These are phyloP conservation scores for Madurella fahalii DNA, from an alignment of 2,329 filamentous ascomycete species.

Conservation along the genomic window DNA sequence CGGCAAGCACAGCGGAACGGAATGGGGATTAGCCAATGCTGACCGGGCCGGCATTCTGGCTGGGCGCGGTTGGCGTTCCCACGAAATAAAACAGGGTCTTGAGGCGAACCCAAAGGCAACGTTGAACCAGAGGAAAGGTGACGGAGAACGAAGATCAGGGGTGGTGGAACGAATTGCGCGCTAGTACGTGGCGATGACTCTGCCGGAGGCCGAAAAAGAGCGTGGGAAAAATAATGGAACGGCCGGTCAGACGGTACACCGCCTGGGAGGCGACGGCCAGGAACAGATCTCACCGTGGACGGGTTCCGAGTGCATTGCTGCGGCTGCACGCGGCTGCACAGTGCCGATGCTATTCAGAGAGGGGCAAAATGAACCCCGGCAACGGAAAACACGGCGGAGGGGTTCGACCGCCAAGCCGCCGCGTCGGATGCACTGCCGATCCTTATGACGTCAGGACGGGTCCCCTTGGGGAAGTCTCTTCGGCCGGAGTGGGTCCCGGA, in stretches of 20 bases:
- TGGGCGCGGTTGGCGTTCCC: too few relatives aligned
- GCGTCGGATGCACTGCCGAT: constrained; percentile 18
- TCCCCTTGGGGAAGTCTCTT: constrained; percentile 5
- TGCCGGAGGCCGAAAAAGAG: too few relatives aligned
- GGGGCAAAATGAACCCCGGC: neutral
- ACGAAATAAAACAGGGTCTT: too few relatives aligned
- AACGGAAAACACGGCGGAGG: constrained; percentile 6
- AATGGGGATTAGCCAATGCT: neutral
- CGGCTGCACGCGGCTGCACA: neutral
- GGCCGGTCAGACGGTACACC: neutral
- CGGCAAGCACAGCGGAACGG: neutral
- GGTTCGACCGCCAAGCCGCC: constrained; percentile 17
- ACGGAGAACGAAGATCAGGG: too few relatives aligned
- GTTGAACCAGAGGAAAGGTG: too few relatives aligned
- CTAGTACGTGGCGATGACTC: too few relatives aligned
- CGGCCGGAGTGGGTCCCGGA: constrained; percentile 11
- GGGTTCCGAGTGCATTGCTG: neutral
- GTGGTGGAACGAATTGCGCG: too few relatives aligned
- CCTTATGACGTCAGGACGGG: constrained; percentile 21
- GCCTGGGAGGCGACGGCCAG: neutral
- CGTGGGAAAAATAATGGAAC: too few relatives aligned
- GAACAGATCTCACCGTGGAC: constrained; percentile 4
- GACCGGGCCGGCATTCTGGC: neutral
- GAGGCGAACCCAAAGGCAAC: too few relatives aligned
- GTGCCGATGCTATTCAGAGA: neutral